Evolutionary conservation across 2,329 filamentous ascomycete genomes (phyloP).

Genomic region (Blumeriella jaapii): DNA sequence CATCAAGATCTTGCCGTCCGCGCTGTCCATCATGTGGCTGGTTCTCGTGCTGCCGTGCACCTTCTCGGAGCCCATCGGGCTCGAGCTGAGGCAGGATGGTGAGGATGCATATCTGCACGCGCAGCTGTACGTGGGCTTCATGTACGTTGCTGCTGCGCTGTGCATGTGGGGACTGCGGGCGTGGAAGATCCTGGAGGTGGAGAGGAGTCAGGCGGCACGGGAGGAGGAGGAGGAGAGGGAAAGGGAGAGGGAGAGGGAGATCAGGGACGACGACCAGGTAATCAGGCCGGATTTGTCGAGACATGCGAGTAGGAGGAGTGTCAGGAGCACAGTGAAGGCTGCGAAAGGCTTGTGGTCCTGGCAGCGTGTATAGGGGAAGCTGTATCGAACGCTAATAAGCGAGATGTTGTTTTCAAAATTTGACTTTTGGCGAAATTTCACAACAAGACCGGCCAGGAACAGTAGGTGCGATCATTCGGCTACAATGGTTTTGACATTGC

Average conservation of each 20-base stretch:
- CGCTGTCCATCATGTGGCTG: conserved; percentile 61
- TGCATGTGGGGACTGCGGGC: conserved; percentile 43
- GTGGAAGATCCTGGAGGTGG: conserved; percentile 55
- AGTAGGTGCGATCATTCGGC: too few species aligned
- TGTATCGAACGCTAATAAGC: too few species aligned
- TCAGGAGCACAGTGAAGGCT: conserved; percentile 15
- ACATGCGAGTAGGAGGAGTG: conserved; percentile 12
- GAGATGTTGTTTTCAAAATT: too few species aligned
- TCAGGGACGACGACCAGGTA: conserved; percentile 14
- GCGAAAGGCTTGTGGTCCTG: conserved; percentile 19
- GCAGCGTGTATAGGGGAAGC: conserved; percentile 12
- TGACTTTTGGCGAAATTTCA: too few species aligned
- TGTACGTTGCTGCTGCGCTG: conserved; percentile 46
- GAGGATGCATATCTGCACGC: conserved; percentile 42
- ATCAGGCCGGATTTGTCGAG: conserved; percentile 6
- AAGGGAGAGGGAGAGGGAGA: conserved; percentile 12
- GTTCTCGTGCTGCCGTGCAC: conserved; percentile 59
- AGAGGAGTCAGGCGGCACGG: conserved; percentile 34
- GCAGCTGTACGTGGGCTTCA: conserved; percentile 48
- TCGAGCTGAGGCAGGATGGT: conserved; percentile 39
- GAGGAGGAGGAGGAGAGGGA: conserved; percentile 5
- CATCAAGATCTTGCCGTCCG: conserved; percentile 54
- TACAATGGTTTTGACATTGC: too few species aligned
- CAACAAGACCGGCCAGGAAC: too few species aligned
- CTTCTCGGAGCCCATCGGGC: conserved; percentile 48